Base-by-base conservation (phyloP, 83 land plant species). In the Picea abies region DNA sequence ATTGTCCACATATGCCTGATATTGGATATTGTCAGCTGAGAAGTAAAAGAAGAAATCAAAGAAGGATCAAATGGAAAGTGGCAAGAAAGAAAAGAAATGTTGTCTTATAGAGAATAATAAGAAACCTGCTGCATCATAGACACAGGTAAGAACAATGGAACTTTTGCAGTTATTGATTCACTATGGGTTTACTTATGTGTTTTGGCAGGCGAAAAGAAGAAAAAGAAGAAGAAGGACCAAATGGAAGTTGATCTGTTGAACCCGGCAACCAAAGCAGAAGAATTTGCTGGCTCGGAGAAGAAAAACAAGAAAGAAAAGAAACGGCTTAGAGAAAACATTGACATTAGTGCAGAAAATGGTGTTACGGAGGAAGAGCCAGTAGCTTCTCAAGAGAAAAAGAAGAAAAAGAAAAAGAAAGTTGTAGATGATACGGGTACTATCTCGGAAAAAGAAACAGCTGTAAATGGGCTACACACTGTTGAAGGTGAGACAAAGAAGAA, bases 371-470 rank as follows among this genome's bases (percentile, higher is more conserved):
- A 67, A 63, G 63, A 62, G 23, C 79, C 47, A 56, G 78, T 71
- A 29, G 81, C 75, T 1, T 76, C 82, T 82, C 88, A 86, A 56
- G 70, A 67, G 14, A 90, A 82, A 76, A 88, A 90, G 87, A 88
- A 90, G 87, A 92, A 89, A 64, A 86, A 88, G 82, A 91, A 89
- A 68, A 86, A 88, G 79, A 88, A 83, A 70, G 66, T 88, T 2
- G 82, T 63, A 79, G 65, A 35, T n/a, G 84, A 85, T 75, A 85
- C 82, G 41, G 76, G 47, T 39, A 26, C 62, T 61, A 82, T 85
- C 15, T 71, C 39, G 23, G 66, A 17, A 58, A 60, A 29, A 26
- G 63, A 78, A 12, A 58, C n/a, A 0, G 19, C n/a, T 1, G 19
- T 5, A 56, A 32, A 56, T 60, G 76, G 58, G 49, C 20, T 37